Evolutionary conservation across 257 asterid genomes (phyloP), one percentile per base, ranked within the genome.

Genomic region (Fraxinus quadrangulata): DNA sequence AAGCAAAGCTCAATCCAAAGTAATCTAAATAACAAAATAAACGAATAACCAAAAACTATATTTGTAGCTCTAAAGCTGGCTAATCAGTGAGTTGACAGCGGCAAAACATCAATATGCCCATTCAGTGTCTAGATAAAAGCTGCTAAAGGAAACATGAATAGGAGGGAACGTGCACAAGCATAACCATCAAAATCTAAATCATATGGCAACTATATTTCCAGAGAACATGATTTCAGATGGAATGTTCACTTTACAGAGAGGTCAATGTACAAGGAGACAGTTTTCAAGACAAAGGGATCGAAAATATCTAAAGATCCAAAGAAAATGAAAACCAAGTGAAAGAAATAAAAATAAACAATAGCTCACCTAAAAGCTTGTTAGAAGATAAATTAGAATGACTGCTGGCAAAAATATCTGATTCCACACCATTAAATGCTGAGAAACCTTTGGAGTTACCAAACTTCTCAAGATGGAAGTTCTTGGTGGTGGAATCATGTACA

Each of bases 321-420:
- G 49, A 45, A 79, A 67, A 71, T 3, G 19, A 45, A 14, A 76
- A 39, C 23, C 67, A 65, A 36, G 59, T 31, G 26, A 17, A 75
- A 40, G 54, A 6, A 61, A 66, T 10, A 59, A 30, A 42, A 54
- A 63, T 40, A 71, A 78, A 40, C 28, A 28, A 36, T 3, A 77
- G 86, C 90, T 81, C 74, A 95, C 98, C 93, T 34, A 93, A 75
- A 77, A 82, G 86, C 86, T 87, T 88, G 83, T 83, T 89, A 45
- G 87, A 84, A 74, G 88, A 65, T 72, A 84, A 68, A 79, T 83
- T 83, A 73, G 95, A 85, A 79, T 84, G 86, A 61, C 40, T 78
- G 85, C 86, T 63, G 40, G 87, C 37, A 81, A 77, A 86, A 40
- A 70, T 71, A 86, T 89, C 92, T 63, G 85, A 73, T 73, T 90